Conservation (phyloP, 345 rosid genomes). For the Aethionema arabicum region DNA sequence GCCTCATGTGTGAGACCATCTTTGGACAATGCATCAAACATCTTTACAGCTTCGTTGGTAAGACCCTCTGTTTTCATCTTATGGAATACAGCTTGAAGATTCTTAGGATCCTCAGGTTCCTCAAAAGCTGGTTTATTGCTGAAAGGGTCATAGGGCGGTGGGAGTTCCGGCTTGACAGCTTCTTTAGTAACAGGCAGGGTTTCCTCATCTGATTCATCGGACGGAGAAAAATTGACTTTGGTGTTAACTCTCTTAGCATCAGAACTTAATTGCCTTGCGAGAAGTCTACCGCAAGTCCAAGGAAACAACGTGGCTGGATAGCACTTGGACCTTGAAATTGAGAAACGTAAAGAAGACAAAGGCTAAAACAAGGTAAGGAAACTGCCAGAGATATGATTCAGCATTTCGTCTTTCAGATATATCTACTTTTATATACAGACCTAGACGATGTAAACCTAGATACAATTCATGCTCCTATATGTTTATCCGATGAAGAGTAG, state of each 20-base stretch:
- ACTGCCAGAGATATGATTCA: not conserved
- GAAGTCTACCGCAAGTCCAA: conserved; percentile 21
- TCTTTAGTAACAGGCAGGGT: conserved; percentile 1
- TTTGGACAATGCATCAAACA: conserved; percentile 83
- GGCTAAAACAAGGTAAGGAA: conserved; percentile 3
- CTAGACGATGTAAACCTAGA: no score
- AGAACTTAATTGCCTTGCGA: conserved; percentile 30
- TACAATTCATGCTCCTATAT: no score
- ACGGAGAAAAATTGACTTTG: conserved; percentile 64
- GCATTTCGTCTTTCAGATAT: not conserved
- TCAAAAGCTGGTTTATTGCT: conserved; percentile 46
- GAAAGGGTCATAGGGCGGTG: conserved; percentile 69
- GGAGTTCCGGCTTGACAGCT: conserved; percentile 40
- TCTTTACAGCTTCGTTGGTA: conserved; percentile 57
- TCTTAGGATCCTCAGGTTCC: conserved; percentile 59
- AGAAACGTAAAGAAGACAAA: conserved; percentile 14
- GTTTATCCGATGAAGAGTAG: no score
- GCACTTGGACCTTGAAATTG: conserved; percentile 17
- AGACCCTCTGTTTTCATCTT: conserved; percentile 62
- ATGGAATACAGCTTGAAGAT: conserved; percentile 66
- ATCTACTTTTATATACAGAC: no score
- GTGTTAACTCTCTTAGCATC: conserved; percentile 40
- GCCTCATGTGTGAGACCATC: conserved; percentile 80
- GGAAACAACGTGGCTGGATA: conserved; percentile 10
- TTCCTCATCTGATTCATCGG: conserved; percentile 46